These are phyloP conservation scores for Ochromonas danica DNA, from an alignment of 108 stramenopile genomes.

Conservation along the genomic window DNA sequence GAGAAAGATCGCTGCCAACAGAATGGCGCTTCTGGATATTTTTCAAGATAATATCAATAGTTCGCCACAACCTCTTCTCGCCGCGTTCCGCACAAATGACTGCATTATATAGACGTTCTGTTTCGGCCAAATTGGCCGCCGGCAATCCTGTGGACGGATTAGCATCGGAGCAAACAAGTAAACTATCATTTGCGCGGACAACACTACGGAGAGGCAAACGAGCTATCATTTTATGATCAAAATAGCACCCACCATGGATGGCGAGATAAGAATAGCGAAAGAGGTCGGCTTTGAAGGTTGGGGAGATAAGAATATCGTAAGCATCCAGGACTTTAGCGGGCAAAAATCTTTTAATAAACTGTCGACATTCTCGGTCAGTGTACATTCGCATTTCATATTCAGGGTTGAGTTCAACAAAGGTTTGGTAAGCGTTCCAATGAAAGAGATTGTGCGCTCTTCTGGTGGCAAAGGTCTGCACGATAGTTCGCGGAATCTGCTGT, in stretches of 20 bases:
- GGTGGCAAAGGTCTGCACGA: background rate
- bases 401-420: background rate
- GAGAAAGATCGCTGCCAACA: background rate
- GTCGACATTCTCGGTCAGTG: constrained; percentile 1
- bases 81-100: background rate
- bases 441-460: background rate
- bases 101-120: background rate
- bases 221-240: background rate
- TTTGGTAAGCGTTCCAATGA: background rate
- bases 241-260: background rate
- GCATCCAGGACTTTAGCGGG: background rate
- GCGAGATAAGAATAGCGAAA: background rate
- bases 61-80: background rate
- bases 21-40: background rate
- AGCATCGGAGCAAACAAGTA: background rate
- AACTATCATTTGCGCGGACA: background rate
- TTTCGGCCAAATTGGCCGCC: background rate
- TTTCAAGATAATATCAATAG: background rate
- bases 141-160: background rate
- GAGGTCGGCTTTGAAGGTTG: background rate
- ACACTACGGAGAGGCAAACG: background rate
- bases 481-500: background rate
- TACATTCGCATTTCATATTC: background rate
- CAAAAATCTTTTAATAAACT: background rate
- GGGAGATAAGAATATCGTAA: background rate